phyloP scores from a whole-genome alignment of 2,329 filamentous ascomycete genomes.

The Lasiodiplodia theobromae region DNA sequence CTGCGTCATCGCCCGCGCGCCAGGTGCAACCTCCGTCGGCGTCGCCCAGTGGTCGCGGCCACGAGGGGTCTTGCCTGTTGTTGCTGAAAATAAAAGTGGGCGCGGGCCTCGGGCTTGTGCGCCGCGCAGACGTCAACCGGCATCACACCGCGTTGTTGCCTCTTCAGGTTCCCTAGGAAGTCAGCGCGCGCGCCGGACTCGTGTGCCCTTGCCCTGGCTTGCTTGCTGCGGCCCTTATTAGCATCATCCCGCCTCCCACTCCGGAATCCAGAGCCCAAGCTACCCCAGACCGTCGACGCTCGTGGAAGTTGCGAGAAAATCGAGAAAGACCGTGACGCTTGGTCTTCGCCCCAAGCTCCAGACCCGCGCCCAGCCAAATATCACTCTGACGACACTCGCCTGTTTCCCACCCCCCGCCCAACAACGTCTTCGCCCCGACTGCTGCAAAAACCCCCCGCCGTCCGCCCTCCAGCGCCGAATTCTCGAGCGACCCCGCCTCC shows the following conservation, averaged over 20 bases:
- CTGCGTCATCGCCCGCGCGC: conserved; percentile 14
- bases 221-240: neutral
- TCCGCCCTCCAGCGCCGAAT: neutral
- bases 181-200: conserved; percentile 4
- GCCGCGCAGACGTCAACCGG: conserved; percentile 20
- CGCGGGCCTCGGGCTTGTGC: conserved; percentile 18
- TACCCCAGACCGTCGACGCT: conserved; percentile 22
- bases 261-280: neutral
- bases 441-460: neutral
- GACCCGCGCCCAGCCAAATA: conserved; percentile 7
- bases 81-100: conserved; percentile 27
- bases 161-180: conserved; percentile 16
- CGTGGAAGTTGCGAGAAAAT: conserved; percentile 28
- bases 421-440: neutral
- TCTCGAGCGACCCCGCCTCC: neutral
- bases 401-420: neutral
- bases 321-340: conserved; percentile 7
- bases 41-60: neutral
- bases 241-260: conserved; percentile 1
- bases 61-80: neutral
- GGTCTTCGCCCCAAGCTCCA: conserved; percentile 5
- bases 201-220: neutral
- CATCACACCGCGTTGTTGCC: conserved; percentile 32
- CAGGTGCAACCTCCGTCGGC: neutral
- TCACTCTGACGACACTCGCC: conserved; percentile 17